These are phyloP conservation scores for Potentilla sterilis DNA, from an alignment of 306 rosid species.

Conservation along the genomic window DNA sequence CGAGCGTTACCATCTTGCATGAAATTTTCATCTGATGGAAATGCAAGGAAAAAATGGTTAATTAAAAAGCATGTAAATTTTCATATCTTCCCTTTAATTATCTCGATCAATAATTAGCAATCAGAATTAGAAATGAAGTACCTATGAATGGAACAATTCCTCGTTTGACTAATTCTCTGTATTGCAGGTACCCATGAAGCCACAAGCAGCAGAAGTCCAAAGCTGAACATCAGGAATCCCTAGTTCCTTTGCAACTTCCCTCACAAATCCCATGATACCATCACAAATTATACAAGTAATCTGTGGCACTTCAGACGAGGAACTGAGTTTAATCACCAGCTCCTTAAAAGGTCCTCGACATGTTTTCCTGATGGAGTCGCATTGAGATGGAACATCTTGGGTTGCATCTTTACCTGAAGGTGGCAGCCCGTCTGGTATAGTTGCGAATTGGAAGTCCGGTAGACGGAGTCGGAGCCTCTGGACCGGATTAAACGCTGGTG, in stretches of 20 bases:
- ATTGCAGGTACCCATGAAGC: constrained; percentile 26
- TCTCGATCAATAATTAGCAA: too few species aligned
- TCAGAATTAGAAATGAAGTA: background rate
- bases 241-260: constrained; percentile 19
- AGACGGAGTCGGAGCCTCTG: background rate
- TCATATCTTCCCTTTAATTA: too few species aligned
- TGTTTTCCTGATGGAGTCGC: constrained; percentile 21
- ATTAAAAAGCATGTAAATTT: too few species aligned
- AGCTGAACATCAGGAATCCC: constrained; percentile 24
- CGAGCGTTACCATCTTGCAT: constrained; percentile 31
- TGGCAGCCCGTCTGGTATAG: constrained; percentile 23
- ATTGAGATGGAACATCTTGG: constrained; percentile 14
- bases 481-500: constrained; percentile 5
- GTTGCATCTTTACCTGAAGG: constrained; percentile 21
- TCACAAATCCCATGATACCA: constrained; percentile 22
- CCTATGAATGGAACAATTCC: constrained; percentile 35
- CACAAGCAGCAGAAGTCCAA: constrained; percentile 37
- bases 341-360: constrained; percentile 27
- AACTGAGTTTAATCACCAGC: constrained; percentile 21
- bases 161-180: constrained; percentile 16
- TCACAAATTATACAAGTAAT: constrained; percentile 25
- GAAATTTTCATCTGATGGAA: constrained; percentile 27
- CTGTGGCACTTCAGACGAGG: constrained; percentile 11
- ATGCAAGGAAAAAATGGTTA: too few species aligned
- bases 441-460: constrained; percentile 17